Base-by-base conservation (phyloP, 352 stramenopile species). In the Phytophthora kernoviae region DNA sequence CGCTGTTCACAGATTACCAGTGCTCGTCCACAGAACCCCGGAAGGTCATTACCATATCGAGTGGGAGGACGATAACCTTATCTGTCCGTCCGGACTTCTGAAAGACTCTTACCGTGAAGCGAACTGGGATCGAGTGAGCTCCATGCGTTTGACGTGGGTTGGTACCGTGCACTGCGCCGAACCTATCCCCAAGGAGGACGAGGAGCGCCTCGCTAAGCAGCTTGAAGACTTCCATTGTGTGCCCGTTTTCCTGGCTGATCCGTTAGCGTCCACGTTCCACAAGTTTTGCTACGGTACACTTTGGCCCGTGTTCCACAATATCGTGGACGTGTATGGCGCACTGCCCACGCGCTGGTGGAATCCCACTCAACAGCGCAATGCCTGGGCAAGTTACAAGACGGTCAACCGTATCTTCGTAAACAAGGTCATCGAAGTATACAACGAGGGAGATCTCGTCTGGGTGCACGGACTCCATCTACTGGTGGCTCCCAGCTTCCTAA, bases 401-500 rank as follows among this genome's bases (percentile, higher is more conserved):
- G 94, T 99, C 24, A 99, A 99, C 72, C 91, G 96, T 53, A 93
- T 98, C 54, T 99, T 99, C 67, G 88, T 96, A 40, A 97, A 98
- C 81, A 96, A 93, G 60, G 78, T 94, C 14, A 92, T 93, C 55
- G 86, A 94, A 52, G 86, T 96, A 45, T 96, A 96, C 65, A 94
- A 96, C 49, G 88, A 96, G 65, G 88, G 90, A 45, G 91, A 98
- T 65, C 73, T 97, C 18, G 81, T 99, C 41, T 99, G 97, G 97
- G 95, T 99, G 26, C 97, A 99, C 64, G 97, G 95, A 15, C 96
- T 99, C 21, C 97, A 99, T 81, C 74, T 99, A n/a, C 81, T 99
- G 22, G 91, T 99, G 6, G 85, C 98, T 18, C 98, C 97, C 7
- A 98, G 90, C n/a, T 99, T 99, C 60, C 72, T 99, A 15, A 91